Conservation (phyloP, 768 basidiomycete genomes). For the Xerocomus spinulosus region DNA sequence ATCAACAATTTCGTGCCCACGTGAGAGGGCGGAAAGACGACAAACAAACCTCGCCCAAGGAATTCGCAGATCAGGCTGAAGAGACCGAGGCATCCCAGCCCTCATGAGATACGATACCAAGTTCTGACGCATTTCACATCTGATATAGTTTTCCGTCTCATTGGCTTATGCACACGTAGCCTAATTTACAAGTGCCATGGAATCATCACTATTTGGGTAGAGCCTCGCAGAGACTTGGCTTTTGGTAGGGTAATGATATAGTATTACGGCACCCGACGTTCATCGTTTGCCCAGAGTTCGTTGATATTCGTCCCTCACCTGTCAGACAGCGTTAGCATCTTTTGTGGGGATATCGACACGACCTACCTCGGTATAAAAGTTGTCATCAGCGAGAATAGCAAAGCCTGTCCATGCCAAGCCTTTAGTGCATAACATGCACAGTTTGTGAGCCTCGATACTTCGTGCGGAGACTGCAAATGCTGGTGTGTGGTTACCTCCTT, state of each 20-base stretch:
- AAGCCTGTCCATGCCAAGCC: slow-evolving; percentile 60
- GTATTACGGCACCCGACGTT: slow-evolving; percentile 11
- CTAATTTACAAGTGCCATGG: slow-evolving; percentile 20
- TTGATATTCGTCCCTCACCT: slow-evolving; percentile 25
- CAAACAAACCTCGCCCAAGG: slow-evolving; percentile 38
- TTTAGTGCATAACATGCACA: slow-evolving; percentile 53
- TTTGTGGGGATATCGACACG: background rate
- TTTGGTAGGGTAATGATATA: slow-evolving; percentile 13
- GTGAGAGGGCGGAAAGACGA: slow-evolving; percentile 27
- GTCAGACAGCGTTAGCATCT: background rate
- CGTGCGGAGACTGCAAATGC: slow-evolving; percentile 59
- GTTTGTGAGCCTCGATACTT: slow-evolving; percentile 57
- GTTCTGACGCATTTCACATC: slow-evolving; percentile 12
- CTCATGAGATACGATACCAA: slow-evolving; percentile 11
- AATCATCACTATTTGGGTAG: slow-evolving; percentile 13
- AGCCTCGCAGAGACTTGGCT: slow-evolving; percentile 6
- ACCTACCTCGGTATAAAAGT: slow-evolving; percentile 52
- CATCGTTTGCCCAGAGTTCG: slow-evolving; percentile 12
- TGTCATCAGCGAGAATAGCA: slow-evolving; percentile 51
- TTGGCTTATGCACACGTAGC: slow-evolving; percentile 13
- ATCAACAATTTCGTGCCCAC: slow-evolving; percentile 34
- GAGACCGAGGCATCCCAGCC: slow-evolving; percentile 12
- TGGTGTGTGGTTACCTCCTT: slow-evolving; percentile 74
- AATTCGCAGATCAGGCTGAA: slow-evolving; percentile 25
- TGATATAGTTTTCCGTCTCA: slow-evolving; percentile 15